Evolutionary conservation across 2,329 filamentous ascomycete species (phyloP).

Genomic region (Aspergillus uvarum): DNA sequence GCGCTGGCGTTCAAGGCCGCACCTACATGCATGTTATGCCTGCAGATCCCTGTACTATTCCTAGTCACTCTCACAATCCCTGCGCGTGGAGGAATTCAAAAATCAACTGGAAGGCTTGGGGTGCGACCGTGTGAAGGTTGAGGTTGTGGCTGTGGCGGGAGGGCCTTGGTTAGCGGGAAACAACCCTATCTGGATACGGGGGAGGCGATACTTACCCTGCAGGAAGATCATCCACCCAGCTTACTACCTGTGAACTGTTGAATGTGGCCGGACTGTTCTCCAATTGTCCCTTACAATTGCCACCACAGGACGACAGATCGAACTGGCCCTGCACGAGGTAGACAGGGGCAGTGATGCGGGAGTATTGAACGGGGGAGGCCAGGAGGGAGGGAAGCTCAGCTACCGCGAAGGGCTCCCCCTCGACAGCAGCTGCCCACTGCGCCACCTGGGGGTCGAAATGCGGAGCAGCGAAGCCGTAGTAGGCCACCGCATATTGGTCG

Average conservation of each 20-base stretch:
- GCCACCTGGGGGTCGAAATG: background rate
- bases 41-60: too few relatives aligned
- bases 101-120: background rate
- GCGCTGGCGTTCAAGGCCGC: too few relatives aligned
- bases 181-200: background rate
- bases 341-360: background rate
- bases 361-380: background rate
- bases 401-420: background rate
- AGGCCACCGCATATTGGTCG: background rate
- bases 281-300: background rate
- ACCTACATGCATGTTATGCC: too few relatives aligned
- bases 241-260: background rate
- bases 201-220: background rate
- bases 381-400: background rate
- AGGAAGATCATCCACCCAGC: background rate
- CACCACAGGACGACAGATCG: background rate
- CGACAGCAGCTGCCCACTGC: background rate
- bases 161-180: background rate
- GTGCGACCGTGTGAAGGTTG: background rate
- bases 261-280: background rate
- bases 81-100: background rate
- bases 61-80: too few relatives aligned
- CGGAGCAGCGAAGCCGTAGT: background rate
- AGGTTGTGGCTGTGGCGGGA: background rate
- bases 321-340: background rate